Conservation (phyloP, 2,329 filamentous ascomycete genomes). For the Arthrobotrys iridis region DNA sequence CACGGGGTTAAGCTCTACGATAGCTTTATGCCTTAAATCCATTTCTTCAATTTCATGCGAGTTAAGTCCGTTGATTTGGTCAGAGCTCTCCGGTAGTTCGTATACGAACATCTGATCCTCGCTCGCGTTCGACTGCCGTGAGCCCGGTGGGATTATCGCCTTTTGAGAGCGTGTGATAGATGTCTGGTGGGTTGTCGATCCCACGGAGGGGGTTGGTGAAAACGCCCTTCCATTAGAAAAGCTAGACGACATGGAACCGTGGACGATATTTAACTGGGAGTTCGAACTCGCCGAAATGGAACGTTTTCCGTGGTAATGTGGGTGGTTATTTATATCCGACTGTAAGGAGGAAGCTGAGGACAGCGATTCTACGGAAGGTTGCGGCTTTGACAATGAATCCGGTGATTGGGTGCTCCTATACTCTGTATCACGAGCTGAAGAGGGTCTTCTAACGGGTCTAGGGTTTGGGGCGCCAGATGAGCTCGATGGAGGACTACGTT, state of each 20-base stretch:
- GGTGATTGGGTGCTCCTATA: conserved; percentile 20
- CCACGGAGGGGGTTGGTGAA: conserved; percentile 38
- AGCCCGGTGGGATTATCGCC: conserved; percentile 30
- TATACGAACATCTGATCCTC: conserved; percentile 28
- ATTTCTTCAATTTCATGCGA: conserved; percentile 45
- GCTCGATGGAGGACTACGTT: conserved; percentile 10
- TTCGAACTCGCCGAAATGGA: conserved; percentile 28
- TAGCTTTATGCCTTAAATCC: conserved; percentile 43
- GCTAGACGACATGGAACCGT: conserved; percentile 9
- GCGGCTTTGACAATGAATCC: conserved; percentile 25
- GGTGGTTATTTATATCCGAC: conserved; percentile 25
- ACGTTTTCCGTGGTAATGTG: conserved; percentile 20
- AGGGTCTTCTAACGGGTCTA: neutral
- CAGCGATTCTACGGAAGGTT: conserved; percentile 41
- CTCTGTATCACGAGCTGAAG: conserved; percentile 26
- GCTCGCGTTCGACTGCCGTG: conserved; percentile 30
- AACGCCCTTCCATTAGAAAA: conserved; percentile 34
- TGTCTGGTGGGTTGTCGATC: conserved; percentile 23
- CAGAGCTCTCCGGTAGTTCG: conserved; percentile 44
- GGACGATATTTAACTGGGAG: conserved; percentile 19
- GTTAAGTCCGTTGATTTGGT: conserved; percentile 48
- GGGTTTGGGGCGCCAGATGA: conserved; percentile 19
- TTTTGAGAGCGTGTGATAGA: conserved; percentile 41
- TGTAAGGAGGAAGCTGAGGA: conserved; percentile 40
- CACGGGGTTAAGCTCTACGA: conserved; percentile 29